phyloP scores from a whole-genome alignment of 1,139 yeast genomes.

The Meyerozyma guilliermondii region DNA sequence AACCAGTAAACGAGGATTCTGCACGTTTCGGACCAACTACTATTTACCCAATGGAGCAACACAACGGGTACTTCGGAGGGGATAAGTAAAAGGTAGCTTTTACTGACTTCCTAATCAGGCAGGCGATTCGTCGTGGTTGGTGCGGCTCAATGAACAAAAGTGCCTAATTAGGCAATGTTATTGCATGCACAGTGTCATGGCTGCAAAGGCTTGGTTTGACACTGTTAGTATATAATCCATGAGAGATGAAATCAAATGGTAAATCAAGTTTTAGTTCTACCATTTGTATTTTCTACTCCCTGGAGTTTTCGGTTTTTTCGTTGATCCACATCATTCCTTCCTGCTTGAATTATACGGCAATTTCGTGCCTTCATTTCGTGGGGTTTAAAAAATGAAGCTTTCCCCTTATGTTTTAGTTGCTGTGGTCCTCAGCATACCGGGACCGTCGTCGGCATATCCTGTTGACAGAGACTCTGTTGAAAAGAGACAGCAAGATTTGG shows the following conservation, averaged over 20 bases:
- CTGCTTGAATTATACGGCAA: not conserved
- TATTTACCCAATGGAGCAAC: not conserved
- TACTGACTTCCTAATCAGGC: not conserved
- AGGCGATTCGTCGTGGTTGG: not conserved
- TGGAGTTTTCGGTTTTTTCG: not conserved
- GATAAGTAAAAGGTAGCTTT: not conserved
- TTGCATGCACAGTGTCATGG: not conserved
- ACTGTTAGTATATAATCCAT: not conserved
- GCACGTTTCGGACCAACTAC: not conserved
- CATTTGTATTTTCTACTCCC: not conserved
- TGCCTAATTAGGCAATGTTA: slow-evolving; percentile 2
- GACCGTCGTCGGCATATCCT: not conserved
- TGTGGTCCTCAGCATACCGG: not conserved
- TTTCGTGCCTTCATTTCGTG: not conserved
- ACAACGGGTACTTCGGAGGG: not conserved
- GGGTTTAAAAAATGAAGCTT: not conserved
- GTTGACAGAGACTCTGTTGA: not conserved
- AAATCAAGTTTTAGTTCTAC: not conserved
- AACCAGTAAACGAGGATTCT: not conserved
- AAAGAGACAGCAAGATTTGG: not conserved
- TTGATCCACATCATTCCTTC: not conserved
- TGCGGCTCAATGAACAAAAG: not conserved
- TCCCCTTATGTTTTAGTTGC: not conserved
- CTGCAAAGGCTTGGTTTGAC: not conserved
- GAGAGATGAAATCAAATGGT: not conserved